Base-by-base conservation (phyloP, 495 filamentous ascomycete genomes). In the Aspergillus sparsus region DNA sequence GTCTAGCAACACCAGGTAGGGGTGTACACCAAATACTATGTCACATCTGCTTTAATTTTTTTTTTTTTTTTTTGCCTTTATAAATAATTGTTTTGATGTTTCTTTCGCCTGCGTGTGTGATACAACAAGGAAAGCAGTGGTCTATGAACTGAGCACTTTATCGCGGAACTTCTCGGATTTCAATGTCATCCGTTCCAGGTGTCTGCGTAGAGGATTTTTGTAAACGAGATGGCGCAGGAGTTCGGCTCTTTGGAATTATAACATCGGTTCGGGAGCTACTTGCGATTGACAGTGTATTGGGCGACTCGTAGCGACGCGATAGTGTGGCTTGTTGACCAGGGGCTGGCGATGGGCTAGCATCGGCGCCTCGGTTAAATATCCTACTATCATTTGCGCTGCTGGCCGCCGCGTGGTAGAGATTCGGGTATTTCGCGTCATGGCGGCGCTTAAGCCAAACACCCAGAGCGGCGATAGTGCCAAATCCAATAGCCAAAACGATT, bases 401-500 rank as follows among this genome's bases (percentile, higher is more conserved):
- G 27, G 54, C 55, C 6, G 64, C 62, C 41, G 62, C 69, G 52
- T 74, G 70, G 57, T 78, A 76, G 13, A 75, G 73, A 35, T 63
- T 56, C 7, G 76, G 71, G n/a, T 73, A 66, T 60, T 72, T 79
- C 2, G 70, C 71, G 52, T 80, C 76, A 66, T 81, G 73, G 31
- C 78, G 80, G 21, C 79, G 78, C 55, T 81, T 81, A 18, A 81
- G 64, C 70, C 75, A 80, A 35, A 75, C 61, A 9, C 73, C 79
- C 0, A 70, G 37, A 4, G 72, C 56, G 45, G 74, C 68, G 57
- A 82, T 55, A 45, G 64, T 49, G 16, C 58, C 53, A 61, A 84
- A 80, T n/a, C 73, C 82, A 51, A 83, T 39, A 33, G 72, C 60
- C 10, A 84, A 69, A 31, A 84, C 71, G 53, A 83, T 79, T n/a